Evolutionary conservation across 2,329 filamentous ascomycete species (phyloP).

Genomic region (Colletotrichum sp.): DNA sequence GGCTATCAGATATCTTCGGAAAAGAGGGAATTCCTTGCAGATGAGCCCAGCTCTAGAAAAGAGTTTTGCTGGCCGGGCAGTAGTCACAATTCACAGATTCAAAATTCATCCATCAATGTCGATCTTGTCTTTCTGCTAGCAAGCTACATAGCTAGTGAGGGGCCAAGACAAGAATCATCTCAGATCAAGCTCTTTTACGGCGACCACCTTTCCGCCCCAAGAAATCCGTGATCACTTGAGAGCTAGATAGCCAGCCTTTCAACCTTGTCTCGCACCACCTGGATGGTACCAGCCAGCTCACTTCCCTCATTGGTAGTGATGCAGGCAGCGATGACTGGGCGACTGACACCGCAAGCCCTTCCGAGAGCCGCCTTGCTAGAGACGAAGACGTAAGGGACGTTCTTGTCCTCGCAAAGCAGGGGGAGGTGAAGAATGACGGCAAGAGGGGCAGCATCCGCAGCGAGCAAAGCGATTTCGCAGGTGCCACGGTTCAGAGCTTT

Average conservation of each 20-base stretch:
- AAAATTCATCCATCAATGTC: background rate
- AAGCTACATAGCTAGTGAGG: background rate
- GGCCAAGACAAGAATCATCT: background rate
- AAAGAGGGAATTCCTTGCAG: no score
- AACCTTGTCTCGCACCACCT: slow-evolving; percentile 89
- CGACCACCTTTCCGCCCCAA: background rate
- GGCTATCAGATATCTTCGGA: background rate
- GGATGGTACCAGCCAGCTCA: slow-evolving; percentile 87
- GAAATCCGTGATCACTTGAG: background rate
- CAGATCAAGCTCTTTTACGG: background rate
- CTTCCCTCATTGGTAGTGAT: slow-evolving; percentile 92
- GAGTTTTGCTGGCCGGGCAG: no score
- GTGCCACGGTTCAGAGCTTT: slow-evolving; percentile 92
- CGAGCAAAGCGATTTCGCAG: slow-evolving; percentile 85
- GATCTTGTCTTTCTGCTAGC: background rate
- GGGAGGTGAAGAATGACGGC: slow-evolving; percentile 89
- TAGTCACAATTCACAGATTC: background rate
- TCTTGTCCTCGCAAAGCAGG: slow-evolving; percentile 83
- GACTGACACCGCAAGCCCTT: slow-evolving; percentile 85
- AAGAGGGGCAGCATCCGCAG: slow-evolving; percentile 85
- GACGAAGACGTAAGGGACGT: slow-evolving; percentile 69
- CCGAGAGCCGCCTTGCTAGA: slow-evolving; percentile 84
- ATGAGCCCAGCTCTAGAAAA: no score
- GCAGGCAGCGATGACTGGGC: slow-evolving; percentile 82
- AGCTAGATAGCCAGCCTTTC: slow-evolving; percentile 92